These are phyloP conservation scores for Vigna radiata DNA, from an alignment of 306 rosid genomes.

Conservation along the genomic window DNA sequence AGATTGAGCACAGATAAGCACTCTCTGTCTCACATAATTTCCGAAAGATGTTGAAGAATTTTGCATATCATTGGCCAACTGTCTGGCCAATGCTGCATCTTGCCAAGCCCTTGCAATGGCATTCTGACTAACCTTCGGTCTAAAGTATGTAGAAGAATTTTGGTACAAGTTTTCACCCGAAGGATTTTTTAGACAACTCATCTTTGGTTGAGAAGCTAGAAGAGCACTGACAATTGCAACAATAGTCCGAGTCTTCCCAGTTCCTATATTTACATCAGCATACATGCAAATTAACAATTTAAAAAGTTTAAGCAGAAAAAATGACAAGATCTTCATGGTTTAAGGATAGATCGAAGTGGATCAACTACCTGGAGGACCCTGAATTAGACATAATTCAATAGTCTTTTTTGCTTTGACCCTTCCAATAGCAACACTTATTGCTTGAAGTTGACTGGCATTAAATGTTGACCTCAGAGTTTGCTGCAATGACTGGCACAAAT, in stretches of 20 bases:
- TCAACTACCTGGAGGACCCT: slow-evolving; percentile 96
- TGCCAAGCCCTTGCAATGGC: slow-evolving; percentile 97
- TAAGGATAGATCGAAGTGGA: slow-evolving; percentile 34
- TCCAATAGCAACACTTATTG: slow-evolving; percentile 73
- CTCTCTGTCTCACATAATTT: slow-evolving; percentile 65
- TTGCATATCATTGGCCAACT: slow-evolving; percentile 64
- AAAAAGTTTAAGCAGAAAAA: slow-evolving; percentile 30
- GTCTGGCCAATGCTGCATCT: slow-evolving; percentile 94
- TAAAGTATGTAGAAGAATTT: slow-evolving; percentile 49
- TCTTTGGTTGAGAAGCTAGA: slow-evolving; percentile 67
- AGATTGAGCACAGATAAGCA: slow-evolving; percentile 97
- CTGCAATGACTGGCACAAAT: slow-evolving; percentile 80
- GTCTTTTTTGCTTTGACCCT: slow-evolving; percentile 54
- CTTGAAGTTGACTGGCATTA: slow-evolving; percentile 87
- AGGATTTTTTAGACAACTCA: slow-evolving; percentile 41
- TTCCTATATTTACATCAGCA: slow-evolving; percentile 63
- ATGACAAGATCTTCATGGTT: slow-evolving; percentile 31
- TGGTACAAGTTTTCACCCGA: slow-evolving; percentile 51
- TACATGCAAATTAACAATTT: slow-evolving; percentile 38
- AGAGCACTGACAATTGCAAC: slow-evolving; percentile 92
- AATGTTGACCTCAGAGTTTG: slow-evolving; percentile 74
- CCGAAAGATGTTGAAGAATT: slow-evolving; percentile 58
- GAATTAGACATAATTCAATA: slow-evolving; percentile 82
- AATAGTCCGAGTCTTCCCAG: slow-evolving; percentile 95
- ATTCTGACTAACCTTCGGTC: slow-evolving; percentile 62